These are phyloP conservation scores for Tephrocybe sp. DNA, from an alignment of 768 basidiomycete species.

Conservation along the genomic window DNA sequence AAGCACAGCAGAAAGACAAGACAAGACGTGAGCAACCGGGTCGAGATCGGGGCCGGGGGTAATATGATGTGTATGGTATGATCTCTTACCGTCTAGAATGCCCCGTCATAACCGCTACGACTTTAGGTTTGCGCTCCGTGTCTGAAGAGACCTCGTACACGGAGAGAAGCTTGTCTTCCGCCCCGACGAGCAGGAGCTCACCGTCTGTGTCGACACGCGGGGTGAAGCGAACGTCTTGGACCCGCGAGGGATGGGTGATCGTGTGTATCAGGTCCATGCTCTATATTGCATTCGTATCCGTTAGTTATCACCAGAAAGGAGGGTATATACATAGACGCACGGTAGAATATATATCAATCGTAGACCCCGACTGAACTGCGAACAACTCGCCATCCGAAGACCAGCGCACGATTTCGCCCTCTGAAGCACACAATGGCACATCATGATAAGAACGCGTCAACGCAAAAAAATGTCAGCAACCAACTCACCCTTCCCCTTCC, in stretches of 20 bases:
- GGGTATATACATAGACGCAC: too few species aligned
- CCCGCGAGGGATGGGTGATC: slow-evolving; percentile 73
- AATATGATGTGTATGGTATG: too few species aligned
- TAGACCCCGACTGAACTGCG: slow-evolving; percentile 71
- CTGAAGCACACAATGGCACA: slow-evolving; percentile 41
- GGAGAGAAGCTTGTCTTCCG: slow-evolving; percentile 87
- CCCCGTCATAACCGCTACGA: slow-evolving; percentile 75
- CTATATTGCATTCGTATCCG: too few species aligned
- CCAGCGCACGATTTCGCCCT: slow-evolving; percentile 93
- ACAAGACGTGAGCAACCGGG: not conserved
- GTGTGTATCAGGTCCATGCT: slow-evolving; percentile 75
- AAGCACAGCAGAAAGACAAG: not conserved
- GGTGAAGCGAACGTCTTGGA: slow-evolving; percentile 83
- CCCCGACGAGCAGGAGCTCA: slow-evolving; percentile 78
- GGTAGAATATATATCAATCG: slow-evolving; percentile 80
- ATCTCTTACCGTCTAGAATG: slow-evolving; percentile 86
- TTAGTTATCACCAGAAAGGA: too few species aligned
- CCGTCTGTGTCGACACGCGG: slow-evolving; percentile 47
- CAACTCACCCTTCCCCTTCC: slow-evolving; percentile 79
- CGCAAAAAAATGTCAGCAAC: not conserved
- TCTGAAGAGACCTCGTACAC: slow-evolving; percentile 64
- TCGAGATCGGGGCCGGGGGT: too few species aligned
- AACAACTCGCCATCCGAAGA: slow-evolving; percentile 75
- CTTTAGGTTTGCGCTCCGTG: slow-evolving; percentile 39
- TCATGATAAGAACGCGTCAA: too few species aligned